Percentiles rank a stretch among this genome's conserved stretches.
Evolutionary conservation across 768 basidiomycete species (phyloP).

Genomic region (Hericium erinaceus): DNA sequence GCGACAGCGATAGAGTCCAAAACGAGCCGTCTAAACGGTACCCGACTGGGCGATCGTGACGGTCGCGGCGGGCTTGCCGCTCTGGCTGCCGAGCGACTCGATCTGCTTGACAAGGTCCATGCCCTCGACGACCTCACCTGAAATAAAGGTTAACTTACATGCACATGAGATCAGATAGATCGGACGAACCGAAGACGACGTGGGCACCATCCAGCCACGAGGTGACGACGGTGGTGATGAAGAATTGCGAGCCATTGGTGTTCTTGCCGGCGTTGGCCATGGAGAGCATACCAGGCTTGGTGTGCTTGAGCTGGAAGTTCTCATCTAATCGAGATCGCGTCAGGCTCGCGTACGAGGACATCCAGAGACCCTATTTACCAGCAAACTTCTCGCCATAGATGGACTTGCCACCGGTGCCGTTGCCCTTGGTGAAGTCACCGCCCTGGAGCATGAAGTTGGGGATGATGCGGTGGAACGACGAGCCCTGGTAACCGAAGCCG

Average conservation of each 20-base stretch:
- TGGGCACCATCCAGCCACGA: slow-evolving; percentile 34
- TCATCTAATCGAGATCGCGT: slow-evolving; percentile 22
- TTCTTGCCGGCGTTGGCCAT: slow-evolving; percentile 43
- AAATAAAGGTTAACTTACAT: neutral
- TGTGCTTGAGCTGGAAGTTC: slow-evolving; percentile 28
- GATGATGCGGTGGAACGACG: slow-evolving; percentile 54
- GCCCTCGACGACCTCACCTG: slow-evolving; percentile 28
- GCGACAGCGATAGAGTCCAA: neutral
- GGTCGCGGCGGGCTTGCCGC: slow-evolving; percentile 3
- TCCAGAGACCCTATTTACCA: slow-evolving; percentile 14
- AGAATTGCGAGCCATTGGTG: slow-evolving; percentile 43
- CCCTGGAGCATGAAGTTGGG: slow-evolving; percentile 33
- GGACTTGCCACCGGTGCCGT: slow-evolving; percentile 30
- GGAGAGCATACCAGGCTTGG: slow-evolving; percentile 33
- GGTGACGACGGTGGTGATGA: slow-evolving; percentile 28
- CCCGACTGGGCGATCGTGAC: slow-evolving; percentile 12
- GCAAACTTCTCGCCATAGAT: slow-evolving; percentile 28
- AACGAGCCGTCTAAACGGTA: neutral
- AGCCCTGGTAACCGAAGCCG: slow-evolving; percentile 64
- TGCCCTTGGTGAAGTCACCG: slow-evolving; percentile 28
- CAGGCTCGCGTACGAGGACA: neutral
- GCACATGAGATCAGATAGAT: slow-evolving; percentile 1
- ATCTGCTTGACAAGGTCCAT: slow-evolving; percentile 29
- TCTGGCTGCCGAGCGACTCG: slow-evolving; percentile 19
- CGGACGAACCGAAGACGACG: slow-evolving; percentile 28